phyloP scores from a whole-genome alignment of 768 basidiomycete genomes.

The Rhodotorula sphaerocarpa region DNA sequence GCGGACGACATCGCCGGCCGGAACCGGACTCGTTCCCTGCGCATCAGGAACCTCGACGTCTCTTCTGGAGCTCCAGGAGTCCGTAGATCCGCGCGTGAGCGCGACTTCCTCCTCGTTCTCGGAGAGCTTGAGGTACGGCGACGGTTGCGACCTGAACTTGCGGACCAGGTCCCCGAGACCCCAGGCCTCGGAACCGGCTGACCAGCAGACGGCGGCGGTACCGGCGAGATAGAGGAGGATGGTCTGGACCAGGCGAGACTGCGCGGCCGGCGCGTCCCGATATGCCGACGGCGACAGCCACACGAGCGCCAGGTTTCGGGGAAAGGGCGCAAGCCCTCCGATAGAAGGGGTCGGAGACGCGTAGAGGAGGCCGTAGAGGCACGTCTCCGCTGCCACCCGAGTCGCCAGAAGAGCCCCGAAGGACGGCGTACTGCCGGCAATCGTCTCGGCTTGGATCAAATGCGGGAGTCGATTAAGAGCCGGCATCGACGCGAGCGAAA shows the following conservation, averaged over 20 bases:
- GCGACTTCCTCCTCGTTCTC: too few species aligned
- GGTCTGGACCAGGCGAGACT: conserved; percentile 22
- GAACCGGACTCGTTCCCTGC: too few species aligned
- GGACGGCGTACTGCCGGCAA: too few species aligned
- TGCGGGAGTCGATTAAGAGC: background rate
- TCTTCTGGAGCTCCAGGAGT: too few species aligned
- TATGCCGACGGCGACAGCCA: background rate
- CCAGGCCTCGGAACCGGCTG: background rate
- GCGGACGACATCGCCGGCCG: conserved; percentile 15
- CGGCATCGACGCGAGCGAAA: background rate
- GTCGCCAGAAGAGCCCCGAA: background rate
- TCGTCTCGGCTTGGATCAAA: too few species aligned
- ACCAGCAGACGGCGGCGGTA: background rate
- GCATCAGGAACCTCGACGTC: too few species aligned
- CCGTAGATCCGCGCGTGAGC: too few species aligned
- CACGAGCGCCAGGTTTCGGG: conserved; percentile 17
- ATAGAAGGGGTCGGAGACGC: background rate
- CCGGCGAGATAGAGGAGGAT: conserved; percentile 10
- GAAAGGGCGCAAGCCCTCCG: conserved; percentile 1
- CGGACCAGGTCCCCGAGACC: background rate
- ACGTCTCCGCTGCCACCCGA: background rate
- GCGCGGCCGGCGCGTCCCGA: background rate
- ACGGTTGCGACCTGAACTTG: background rate
- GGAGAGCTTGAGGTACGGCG: too few species aligned
- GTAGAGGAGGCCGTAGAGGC: conserved; percentile 4